phyloP scores from a whole-genome alignment of 2,329 filamentous ascomycete species.

The Colletotrichum spinosum region DNA sequence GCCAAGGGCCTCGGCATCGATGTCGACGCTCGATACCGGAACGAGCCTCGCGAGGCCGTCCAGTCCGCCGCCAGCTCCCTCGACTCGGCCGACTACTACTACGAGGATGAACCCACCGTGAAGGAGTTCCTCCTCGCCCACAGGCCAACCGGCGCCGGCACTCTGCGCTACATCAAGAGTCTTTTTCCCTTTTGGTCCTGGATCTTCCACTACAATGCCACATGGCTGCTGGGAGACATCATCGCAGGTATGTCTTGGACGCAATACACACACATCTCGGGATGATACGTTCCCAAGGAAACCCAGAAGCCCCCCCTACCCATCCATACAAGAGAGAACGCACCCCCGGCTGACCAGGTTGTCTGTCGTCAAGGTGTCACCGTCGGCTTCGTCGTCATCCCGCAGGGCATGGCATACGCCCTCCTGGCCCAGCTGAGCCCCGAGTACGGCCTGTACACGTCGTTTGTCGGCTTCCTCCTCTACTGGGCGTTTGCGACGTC shows the following conservation, averaged over 20 bases:
- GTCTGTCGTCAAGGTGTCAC: constrained; percentile 59
- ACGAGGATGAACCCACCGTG: constrained; percentile 56
- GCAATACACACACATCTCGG: background rate
- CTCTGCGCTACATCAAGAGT: constrained; percentile 50
- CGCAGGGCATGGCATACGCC: constrained; percentile 85
- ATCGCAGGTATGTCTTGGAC: constrained; percentile 31
- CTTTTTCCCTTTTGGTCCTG: constrained; percentile 63
- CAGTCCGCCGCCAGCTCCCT: constrained; percentile 43
- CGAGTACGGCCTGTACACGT: constrained; percentile 83
- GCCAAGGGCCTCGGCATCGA: constrained; percentile 47
- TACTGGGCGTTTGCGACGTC: constrained; percentile 90
- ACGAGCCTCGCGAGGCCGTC: constrained; percentile 43
- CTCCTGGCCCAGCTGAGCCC: constrained; percentile 74
- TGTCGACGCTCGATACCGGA: constrained; percentile 42
- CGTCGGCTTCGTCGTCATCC: constrained; percentile 80
- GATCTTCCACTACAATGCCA: constrained; percentile 52
- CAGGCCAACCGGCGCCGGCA: constrained; percentile 46
- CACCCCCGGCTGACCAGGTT: constrained; percentile 28
- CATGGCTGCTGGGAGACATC: constrained; percentile 38
- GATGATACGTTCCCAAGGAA: background rate
- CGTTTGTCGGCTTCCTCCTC: constrained; percentile 82
- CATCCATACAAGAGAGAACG: background rate
- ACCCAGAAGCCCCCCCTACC: background rate
- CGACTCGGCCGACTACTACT: constrained; percentile 37
- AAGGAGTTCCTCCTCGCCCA: constrained; percentile 54